These are phyloP conservation scores for Mycena galericulata DNA, from an alignment of 768 basidiomycete species.

Conservation along the genomic window DNA sequence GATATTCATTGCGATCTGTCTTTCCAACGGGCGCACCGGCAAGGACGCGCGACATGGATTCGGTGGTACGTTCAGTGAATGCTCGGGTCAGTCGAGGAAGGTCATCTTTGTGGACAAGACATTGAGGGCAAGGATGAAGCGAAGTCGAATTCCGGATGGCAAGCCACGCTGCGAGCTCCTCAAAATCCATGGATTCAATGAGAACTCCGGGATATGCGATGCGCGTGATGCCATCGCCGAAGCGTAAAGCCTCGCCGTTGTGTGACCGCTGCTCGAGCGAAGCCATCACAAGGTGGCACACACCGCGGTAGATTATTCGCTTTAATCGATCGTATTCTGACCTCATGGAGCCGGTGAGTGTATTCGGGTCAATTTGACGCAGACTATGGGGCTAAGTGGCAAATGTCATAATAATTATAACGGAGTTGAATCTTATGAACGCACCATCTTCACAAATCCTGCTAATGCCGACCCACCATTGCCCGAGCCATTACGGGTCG, in stretches of 20 bases:
- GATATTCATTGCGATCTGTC: constrained; percentile 13
- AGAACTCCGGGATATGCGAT: constrained; percentile 25
- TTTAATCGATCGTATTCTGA: constrained; percentile 26
- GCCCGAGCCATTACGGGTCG: constrained; percentile 38
- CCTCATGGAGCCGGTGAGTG: neutral
- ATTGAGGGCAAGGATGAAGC: constrained; percentile 27
- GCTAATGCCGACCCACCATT: constrained; percentile 36
- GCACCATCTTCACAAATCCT: constrained; percentile 35
- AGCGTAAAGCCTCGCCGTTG: constrained; percentile 21
- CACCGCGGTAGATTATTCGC: constrained; percentile 22
- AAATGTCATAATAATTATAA: neutral
- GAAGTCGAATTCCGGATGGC: constrained; percentile 16
- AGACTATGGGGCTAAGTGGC: constrained; percentile 8
- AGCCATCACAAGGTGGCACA: constrained; percentile 10
- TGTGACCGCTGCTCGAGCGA: constrained; percentile 22
- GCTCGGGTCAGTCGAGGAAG: constrained; percentile 6
- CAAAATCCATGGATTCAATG: constrained; percentile 32
- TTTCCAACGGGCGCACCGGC: neutral
- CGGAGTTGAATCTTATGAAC: neutral
- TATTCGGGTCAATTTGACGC: constrained; percentile 22
- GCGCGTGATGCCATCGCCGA: constrained; percentile 22
- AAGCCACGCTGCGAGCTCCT: constrained; percentile 27
- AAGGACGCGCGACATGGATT: constrained; percentile 6
- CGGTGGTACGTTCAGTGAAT: constrained; percentile 11
- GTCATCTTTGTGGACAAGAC: constrained; percentile 20